Percentiles rank a stretch among this genome's conserved stretches.
These are phyloP conservation scores for Dendrobium officinale DNA, from an alignment of 106 monocot genomes.

Conservation along the genomic window DNA sequence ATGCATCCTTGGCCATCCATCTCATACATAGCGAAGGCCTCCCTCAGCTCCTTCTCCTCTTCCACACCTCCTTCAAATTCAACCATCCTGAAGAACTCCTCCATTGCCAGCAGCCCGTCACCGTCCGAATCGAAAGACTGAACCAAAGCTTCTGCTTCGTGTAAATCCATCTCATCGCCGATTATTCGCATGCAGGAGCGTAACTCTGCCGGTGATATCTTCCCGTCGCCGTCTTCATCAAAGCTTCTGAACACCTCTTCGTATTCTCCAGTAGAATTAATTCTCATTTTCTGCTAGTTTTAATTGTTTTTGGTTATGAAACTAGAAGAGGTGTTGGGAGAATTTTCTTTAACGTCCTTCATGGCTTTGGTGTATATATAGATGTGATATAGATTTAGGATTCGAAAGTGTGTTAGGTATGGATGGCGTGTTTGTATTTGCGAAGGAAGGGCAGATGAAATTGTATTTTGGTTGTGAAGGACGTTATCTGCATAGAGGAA, in stretches of 20 bases:
- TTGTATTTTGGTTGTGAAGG: no score
- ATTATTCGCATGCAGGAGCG: conserved; percentile 16
- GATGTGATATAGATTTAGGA: no score
- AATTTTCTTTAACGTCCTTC: no score
- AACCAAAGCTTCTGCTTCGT: conserved; percentile 31
- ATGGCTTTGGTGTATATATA: no score
- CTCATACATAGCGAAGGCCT: conserved; percentile 41
- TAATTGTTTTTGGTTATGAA: no score
- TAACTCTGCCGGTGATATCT: conserved; percentile 44
- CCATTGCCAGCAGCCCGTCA: conserved; percentile 15
- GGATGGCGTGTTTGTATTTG: no score
- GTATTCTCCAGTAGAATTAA: not conserved
- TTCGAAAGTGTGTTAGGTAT: no score
- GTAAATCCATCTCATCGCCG: conserved; percentile 23
- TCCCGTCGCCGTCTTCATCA: conserved; percentile 45
- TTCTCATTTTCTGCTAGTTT: no score
- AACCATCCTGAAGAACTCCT: conserved; percentile 11
- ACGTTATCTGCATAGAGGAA: no score
- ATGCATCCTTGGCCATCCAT: conserved; percentile 34
- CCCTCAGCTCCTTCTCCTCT: conserved; percentile 26
- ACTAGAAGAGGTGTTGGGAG: no score
- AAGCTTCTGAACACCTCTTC: conserved; percentile 17
- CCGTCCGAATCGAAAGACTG: conserved; percentile 35
- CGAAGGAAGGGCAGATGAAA: no score
- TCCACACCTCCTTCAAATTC: conserved; percentile 23